Conservation (phyloP, 345 rosid genomes). For the Euphorbia pulcherrima region DNA sequence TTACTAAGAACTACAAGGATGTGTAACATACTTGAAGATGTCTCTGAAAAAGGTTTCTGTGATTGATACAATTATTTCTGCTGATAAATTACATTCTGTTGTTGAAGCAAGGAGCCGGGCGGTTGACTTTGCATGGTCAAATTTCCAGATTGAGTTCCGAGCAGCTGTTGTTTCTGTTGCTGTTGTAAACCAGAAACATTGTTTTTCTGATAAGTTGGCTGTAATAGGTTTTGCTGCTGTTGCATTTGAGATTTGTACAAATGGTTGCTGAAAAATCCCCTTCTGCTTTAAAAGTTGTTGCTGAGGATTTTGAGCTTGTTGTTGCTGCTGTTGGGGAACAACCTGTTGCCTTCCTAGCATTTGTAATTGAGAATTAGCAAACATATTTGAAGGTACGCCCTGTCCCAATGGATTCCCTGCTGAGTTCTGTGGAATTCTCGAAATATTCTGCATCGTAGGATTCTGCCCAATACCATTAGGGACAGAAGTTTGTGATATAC, state of each 20-base stretch:
- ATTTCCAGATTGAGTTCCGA: slow-evolving; percentile 68
- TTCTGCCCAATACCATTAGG: slow-evolving; percentile 55
- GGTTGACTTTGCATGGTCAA: slow-evolving; percentile 71
- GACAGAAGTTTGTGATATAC: slow-evolving; percentile 47
- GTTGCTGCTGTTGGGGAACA: slow-evolving; percentile 62
- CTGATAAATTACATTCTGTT: slow-evolving; percentile 70
- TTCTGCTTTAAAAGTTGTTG: slow-evolving; percentile 66
- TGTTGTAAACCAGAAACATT: slow-evolving; percentile 71
- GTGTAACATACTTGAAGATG: slow-evolving; percentile 72
- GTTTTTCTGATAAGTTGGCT: slow-evolving; percentile 67
- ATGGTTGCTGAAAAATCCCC: slow-evolving; percentile 59
- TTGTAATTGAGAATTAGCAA: slow-evolving; percentile 62
- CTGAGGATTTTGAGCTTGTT: slow-evolving; percentile 57
- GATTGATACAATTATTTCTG: slow-evolving; percentile 72
- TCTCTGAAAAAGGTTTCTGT: slow-evolving; percentile 63
- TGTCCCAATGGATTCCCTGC: slow-evolving; percentile 52
- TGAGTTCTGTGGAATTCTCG: slow-evolving; percentile 63
- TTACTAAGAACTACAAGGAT: not conserved
- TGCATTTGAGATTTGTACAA: slow-evolving; percentile 40
- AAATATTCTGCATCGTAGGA: slow-evolving; percentile 59
- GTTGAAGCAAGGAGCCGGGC: slow-evolving; percentile 70
- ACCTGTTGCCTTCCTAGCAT: slow-evolving; percentile 58
- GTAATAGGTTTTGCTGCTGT: slow-evolving; percentile 38
- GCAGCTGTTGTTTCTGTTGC: slow-evolving; percentile 66
- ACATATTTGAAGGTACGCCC: slow-evolving; percentile 54